phyloP scores from a whole-genome alignment of 2,329 filamentous ascomycete genomes.

The Monosporascus sp. region DNA sequence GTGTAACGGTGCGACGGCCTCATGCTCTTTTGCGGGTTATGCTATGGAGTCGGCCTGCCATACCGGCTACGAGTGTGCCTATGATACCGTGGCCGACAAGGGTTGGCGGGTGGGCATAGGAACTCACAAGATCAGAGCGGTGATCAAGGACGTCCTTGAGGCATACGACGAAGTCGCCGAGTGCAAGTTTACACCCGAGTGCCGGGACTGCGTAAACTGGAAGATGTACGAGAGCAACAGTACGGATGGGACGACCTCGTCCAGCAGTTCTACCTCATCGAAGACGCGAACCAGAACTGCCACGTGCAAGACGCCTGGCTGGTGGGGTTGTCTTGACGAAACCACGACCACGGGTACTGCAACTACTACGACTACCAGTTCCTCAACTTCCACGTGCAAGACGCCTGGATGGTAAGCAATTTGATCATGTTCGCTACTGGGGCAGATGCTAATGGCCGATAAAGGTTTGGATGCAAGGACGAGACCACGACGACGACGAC shows the following conservation, averaged over 20 bases:
- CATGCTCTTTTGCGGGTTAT: slow-evolving; percentile 88
- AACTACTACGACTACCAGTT: slow-evolving; percentile 41
- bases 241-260: slow-evolving; percentile 66
- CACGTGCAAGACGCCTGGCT: slow-evolving; percentile 86
- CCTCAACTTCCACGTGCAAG: slow-evolving; percentile 50
- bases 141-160: slow-evolving; percentile 82
- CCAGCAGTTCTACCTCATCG: slow-evolving; percentile 48
- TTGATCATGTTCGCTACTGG: background rate
- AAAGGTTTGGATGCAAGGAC: slow-evolving; percentile 58
- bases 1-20: slow-evolving; percentile 84
- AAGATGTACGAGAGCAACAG: slow-evolving; percentile 93
- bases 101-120: slow-evolving; percentile 89
- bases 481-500: slow-evolving; percentile 33
- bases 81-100: slow-evolving; percentile 86
- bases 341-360: slow-evolving; percentile 44
- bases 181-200: slow-evolving; percentile 72
- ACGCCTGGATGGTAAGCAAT: slow-evolving; percentile 49
- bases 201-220: slow-evolving; percentile 87
- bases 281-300: slow-evolving; percentile 68
- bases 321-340: slow-evolving; percentile 69
- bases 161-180: slow-evolving; percentile 75
- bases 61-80: slow-evolving; percentile 79
- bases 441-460: background rate
- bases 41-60: slow-evolving; percentile 93
- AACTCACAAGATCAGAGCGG: slow-evolving; percentile 82